These are phyloP conservation scores for Microcos paniculata DNA, from an alignment of 345 rosid species.

Conservation along the genomic window DNA sequence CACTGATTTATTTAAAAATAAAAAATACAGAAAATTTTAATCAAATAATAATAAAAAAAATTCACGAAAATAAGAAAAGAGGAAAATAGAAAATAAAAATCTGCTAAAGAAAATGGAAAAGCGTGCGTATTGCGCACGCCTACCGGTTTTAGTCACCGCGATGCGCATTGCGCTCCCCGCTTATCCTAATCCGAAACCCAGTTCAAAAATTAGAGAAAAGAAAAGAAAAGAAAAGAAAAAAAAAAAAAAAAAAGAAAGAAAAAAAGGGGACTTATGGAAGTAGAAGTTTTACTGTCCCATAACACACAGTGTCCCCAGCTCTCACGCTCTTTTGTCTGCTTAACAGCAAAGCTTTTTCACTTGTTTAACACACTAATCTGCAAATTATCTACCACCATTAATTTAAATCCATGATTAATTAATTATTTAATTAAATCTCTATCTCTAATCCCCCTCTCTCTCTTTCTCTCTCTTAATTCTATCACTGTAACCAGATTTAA, in stretches of 20 bases:
- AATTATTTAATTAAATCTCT: not conserved
- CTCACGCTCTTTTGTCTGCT: not conserved
- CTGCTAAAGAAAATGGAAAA: not conserved
- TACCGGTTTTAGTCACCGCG: not conserved
- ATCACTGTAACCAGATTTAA: conserved; percentile 14
- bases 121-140: not conserved
- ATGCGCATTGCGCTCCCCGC: not conserved
- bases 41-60: too few species aligned
- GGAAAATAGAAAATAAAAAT: not conserved
- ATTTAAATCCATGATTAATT: conserved; percentile 10
- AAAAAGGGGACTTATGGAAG: not conserved
- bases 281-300: not conserved
- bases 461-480: not conserved
- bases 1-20: too few species aligned
- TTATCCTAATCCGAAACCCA: not conserved
- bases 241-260: not conserved
- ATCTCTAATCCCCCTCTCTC: conserved; percentile 1
- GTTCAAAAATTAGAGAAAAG: not conserved
- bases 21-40: too few species aligned
- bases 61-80: not conserved
- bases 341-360: not conserved
- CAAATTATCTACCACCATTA: not conserved
- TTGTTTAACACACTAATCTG: not conserved
- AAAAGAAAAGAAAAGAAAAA: not conserved
- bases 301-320: not conserved